Evolutionary conservation across 2,329 filamentous ascomycete species (phyloP), one percentile per base, ranked within the genome.

Genomic region (Colletotrichum agaves): DNA sequence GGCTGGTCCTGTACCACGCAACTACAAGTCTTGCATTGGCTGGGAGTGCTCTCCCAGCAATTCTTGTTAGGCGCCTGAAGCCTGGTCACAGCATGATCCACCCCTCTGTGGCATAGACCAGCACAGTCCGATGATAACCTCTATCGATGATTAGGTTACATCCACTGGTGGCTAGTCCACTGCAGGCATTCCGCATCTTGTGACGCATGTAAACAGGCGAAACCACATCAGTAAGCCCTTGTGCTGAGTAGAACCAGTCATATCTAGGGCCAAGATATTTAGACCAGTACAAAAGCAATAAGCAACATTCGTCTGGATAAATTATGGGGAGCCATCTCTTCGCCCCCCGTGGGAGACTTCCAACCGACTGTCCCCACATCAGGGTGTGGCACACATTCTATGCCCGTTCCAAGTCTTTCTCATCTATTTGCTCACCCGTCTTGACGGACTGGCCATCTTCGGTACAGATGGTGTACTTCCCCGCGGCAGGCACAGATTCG

Each of bases 331-430:
- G 37, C 37, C 37, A 39, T 39, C 37, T 10, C 37, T 39, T 4
- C 8, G 37, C 37, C 37, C 37, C 37, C 37, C 37, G 35, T 39
- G 37, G 8, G 37, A 4, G 37, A 39, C 4, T 39, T 44, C 3
- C 4, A 44, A 44, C 41, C 17, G 17, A 19, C 41, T 19, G 8
- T 44, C 13, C 17, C 41, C 41, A n/a, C 41, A 13, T 44, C 17
- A n/a, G 41, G 3, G 3, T 4, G 41, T 44, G 49, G 49, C 49
- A 17, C 27, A 35, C 27, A 44, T 37, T 19, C 49, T 53, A 53
- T 37, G 49, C 49, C 49, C 17, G 49, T 53, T 53, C 49, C 49
- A 53, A 37, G 49, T 53, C 27, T 37, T 53, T 53, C n/a, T 53
- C 49, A 4, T 53, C 27, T 8, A 53, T 17, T 37, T 53, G 17